Conservation (phyloP, 2,329 filamentous ascomycete genomes). For the Fusarium vanettenii region DNA sequence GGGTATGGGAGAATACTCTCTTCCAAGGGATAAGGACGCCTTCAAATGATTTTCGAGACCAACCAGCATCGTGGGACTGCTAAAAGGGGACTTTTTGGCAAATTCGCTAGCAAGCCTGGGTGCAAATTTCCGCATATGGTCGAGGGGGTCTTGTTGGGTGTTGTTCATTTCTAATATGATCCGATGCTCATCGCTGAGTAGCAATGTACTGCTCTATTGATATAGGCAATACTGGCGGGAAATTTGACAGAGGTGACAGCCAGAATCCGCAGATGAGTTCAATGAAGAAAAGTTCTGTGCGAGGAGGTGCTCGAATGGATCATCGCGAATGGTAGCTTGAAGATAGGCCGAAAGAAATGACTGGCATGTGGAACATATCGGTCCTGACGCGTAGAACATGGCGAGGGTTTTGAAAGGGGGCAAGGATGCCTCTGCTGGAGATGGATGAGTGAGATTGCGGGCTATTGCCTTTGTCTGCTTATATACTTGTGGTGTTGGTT, state of each 20-base stretch:
- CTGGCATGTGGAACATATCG: background rate
- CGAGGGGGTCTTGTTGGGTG: background rate
- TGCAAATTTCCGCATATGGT: background rate
- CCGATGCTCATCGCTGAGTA: background rate
- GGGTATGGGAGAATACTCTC: background rate
- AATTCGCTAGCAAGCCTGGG: background rate
- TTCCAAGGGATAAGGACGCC: background rate
- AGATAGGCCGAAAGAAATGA: background rate
- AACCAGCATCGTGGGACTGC: background rate
- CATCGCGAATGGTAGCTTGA: background rate
- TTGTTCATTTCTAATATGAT: background rate
- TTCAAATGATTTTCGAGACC: background rate
- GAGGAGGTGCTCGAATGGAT: background rate
- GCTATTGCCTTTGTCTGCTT: background rate
- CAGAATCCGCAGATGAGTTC: background rate
- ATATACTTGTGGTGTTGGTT: background rate
- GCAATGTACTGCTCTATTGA: background rate
- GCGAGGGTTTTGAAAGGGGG: too few relatives aligned
- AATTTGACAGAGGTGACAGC: background rate
- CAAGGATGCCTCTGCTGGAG: background rate
- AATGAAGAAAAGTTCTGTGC: background rate
- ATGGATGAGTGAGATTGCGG: background rate
- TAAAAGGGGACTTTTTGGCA: background rate
- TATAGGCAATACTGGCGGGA: background rate
- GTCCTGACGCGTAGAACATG: background rate